Base-by-base conservation (phyloP, 164 flowering plant genomes). In the Santalum album region DNA sequence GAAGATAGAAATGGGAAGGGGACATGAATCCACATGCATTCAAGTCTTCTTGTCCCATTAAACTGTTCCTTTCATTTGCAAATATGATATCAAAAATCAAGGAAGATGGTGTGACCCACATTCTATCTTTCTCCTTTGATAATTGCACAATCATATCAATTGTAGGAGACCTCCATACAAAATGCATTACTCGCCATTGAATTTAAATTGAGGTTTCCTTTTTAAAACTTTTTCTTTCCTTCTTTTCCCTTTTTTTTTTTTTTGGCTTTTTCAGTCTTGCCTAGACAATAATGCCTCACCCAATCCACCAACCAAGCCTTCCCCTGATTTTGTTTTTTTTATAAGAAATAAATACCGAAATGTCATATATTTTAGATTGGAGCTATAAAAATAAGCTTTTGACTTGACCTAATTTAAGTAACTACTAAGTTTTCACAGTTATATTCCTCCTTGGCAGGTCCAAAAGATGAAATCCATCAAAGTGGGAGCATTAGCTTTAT, bases 401-500 rank as follows among this genome's bases (percentile, higher is more conserved):
- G n/a, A n/a, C n/a, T n/a, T n/a, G n/a, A n/a, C n/a, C n/a, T n/a
- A n/a, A n/a, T n/a, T n/a, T n/a, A n/a, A n/a, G n/a, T n/a, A n/a
- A n/a, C 11, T 25, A 53, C 12, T 36, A 47, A 40, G 12, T 51
- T 52, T 7, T 52, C 21, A 18, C 19, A 51, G 38, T 42, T 16
- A 15, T 42, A 14, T 10, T 39, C 16, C 17, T 27, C 29, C 9
- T 38, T 27, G 39, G 42, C 19, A 45, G 39, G 22, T 19, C 10
- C 44, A 56, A 67, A 61, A 48, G 50, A 21, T 22, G 16, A 24
- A 34, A 27, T n/a, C n/a, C 12, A 62, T 59, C 39, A 53, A 64
- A 65, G 70, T 56, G 6, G 62, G 65, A 50, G 51, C 40, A 42
- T 49, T 49, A 24, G 53, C 76, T 79, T 70, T 72, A 55, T 25